Evolutionary conservation across 352 stramenopile genomes (phyloP), one percentile per base, ranked within the genome.

Genomic region (Elongisporangium senticosum): DNA sequence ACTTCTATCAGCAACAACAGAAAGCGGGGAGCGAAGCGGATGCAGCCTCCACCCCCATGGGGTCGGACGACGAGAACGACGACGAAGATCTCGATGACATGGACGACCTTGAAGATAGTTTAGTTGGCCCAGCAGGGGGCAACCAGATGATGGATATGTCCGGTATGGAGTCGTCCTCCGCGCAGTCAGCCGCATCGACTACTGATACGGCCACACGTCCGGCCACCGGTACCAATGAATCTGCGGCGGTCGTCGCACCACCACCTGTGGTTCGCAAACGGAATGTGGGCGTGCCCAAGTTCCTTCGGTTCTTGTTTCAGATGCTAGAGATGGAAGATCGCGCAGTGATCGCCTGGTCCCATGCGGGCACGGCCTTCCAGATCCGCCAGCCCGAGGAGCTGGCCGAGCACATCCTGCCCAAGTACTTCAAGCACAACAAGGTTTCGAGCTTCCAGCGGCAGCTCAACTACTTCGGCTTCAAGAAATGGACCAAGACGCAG

Each of bases 361-460:
- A 88, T 53, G 73, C 72, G 28, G 80, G 78, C 53, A 90, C 80
- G 4, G 78, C 80, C 15, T 90, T 90, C 57, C 78, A 90, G 65
- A 88, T 90, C 59, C 77, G 76, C 5, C 71, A 84, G 37, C 74
- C 78, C 0, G 75, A 88, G 2, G 72, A 74, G n/a, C 65, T 90
- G 14, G 75, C 80, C 4, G 62, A 65, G 43, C 56, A 67, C 56
- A 86, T 89, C 28, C 59, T 91, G 33, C 78, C 82, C 20, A 79
- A 76, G 33, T 92, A 90, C 56, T 90, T 90, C 56, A 90, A 88
- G 56, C 80, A 90, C 67, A 88, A 88, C 69, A 90, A 90, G 63
- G 78, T 90, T 0, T 87, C 80, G 52, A 88, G 78, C 55, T 90
- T 90, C 62, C 80, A 90, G 71, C 58, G 80, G 17, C 80, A 90